Percentiles rank a stretch among this genome's conserved stretches.
These are phyloP conservation scores for Fusarium agapanthi DNA, from an alignment of 2,329 filamentous ascomycete species.

Conservation along the genomic window DNA sequence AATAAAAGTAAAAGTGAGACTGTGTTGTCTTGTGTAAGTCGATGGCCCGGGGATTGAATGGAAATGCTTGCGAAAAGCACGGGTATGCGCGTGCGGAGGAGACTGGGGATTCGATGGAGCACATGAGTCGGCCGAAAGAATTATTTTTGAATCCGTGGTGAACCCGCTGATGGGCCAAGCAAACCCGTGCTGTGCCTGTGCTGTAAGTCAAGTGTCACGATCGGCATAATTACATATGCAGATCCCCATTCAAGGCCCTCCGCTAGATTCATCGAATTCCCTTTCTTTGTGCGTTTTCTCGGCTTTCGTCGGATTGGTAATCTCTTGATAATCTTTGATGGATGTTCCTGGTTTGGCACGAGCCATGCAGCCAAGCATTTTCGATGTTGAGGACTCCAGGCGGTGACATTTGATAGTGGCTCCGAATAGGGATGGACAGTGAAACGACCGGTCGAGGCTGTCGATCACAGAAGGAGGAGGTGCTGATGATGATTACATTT, in stretches of 20 bases:
- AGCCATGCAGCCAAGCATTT: conserved; percentile 28
- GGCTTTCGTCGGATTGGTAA: conserved; percentile 23
- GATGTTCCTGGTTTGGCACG: conserved; percentile 30
- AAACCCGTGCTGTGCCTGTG: conserved; percentile 11
- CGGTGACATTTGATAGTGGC: conserved; percentile 15
- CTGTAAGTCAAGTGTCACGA: conserved; percentile 9
- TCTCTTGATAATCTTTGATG: not conserved
- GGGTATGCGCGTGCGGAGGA: conserved; percentile 23
- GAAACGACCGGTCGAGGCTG: conserved; percentile 25
- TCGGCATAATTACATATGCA: conserved; percentile 4
- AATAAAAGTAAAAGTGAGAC: not conserved
- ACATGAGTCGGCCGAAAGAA: conserved; percentile 34
- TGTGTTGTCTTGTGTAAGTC: not conserved
- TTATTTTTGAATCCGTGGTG: conserved; percentile 21
- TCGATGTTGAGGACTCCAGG: conserved; percentile 2
- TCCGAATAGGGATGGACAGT: not conserved
- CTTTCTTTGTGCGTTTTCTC: not conserved
- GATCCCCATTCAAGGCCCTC: conserved; percentile 5
- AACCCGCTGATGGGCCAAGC: conserved; percentile 18
- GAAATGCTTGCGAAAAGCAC: conserved; percentile 28
- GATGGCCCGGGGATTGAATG: conserved; percentile 34
- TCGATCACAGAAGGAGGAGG: conserved; percentile 14
- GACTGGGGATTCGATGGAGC: conserved; percentile 30
- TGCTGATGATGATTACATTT: not conserved
- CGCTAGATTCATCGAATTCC: not conserved